phyloP scores from a whole-genome alignment of 139 green algal genomes.

The Cymbomonas tetramitiformis region DNA sequence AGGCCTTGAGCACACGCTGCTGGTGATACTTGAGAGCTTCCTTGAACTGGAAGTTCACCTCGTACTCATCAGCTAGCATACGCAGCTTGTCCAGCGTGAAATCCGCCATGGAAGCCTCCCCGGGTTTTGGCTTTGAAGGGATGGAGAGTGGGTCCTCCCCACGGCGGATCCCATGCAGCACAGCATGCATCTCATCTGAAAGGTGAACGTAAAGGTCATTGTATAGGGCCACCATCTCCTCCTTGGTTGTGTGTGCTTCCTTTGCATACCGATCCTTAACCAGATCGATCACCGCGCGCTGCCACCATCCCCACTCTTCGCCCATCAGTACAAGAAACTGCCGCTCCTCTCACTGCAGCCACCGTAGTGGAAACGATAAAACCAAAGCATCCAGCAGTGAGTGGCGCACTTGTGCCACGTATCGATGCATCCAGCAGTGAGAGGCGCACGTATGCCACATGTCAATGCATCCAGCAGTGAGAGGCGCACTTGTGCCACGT shows the following conservation, averaged over 20 bases:
- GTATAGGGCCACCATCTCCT: constrained; percentile 16
- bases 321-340: too few species aligned
- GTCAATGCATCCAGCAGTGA: too few species aligned
- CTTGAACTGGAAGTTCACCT: constrained; percentile 7
- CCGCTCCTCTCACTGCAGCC: too few species aligned
- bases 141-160: neutral
- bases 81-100: constrained; percentile 2
- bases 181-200: constrained; percentile 22
- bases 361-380: neutral
- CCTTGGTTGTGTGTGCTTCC: too few species aligned
- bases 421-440: too few species aligned
- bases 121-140: neutral
- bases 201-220: constrained; percentile 28
- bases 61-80: constrained; percentile 20
- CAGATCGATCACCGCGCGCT: too few species aligned
- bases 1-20: neutral
- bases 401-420: too few species aligned
- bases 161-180: neutral
- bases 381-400: too few species aligned
- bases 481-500: too few species aligned
- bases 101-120: neutral
- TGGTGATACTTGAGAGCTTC: neutral
- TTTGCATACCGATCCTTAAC: too few species aligned
- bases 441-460: too few species aligned
- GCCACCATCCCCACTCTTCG: too few species aligned